Percentiles rank a stretch among this genome's conserved stretches.
Conservation (phyloP, 345 rosid species). For the Moricandia moricandioides region DNA sequence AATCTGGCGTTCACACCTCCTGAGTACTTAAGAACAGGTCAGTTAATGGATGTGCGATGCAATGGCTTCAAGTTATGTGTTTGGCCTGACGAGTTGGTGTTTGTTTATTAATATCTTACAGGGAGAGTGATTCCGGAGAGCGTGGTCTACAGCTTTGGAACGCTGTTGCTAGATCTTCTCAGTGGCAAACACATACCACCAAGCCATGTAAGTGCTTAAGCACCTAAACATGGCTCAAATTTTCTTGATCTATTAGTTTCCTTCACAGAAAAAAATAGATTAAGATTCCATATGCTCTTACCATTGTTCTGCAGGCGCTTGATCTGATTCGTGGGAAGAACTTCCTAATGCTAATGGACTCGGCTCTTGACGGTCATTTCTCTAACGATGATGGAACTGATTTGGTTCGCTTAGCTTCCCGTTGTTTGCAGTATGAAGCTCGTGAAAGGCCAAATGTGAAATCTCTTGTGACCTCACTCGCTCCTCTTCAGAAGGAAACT, state of each 20-base stretch:
- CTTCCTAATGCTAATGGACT: conserved; percentile 78
- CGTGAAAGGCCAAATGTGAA: conserved; percentile 89
- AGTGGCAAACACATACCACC: conserved; percentile 96
- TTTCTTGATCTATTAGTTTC: conserved; percentile 5
- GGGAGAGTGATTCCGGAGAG: conserved; percentile 86
- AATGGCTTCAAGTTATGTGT: conserved; percentile 15
- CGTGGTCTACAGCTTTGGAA: conserved; percentile 84
- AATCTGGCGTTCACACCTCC: conserved; percentile 93
- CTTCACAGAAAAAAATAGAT: too few species aligned
- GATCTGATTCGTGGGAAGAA: conserved; percentile 81
- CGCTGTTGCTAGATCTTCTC: conserved; percentile 78
- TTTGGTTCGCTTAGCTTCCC: conserved; percentile 71
- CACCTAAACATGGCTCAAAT: conserved; percentile 7
- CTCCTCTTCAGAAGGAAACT: conserved; percentile 72
- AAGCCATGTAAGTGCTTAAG: conserved; percentile 60
- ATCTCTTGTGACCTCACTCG: conserved; percentile 66
- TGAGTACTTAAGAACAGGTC: conserved; percentile 83
- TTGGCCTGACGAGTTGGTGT: neutral
- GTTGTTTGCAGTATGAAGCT: conserved; percentile 82
- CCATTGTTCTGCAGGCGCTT: conserved; percentile 54
- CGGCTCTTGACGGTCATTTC: conserved; percentile 74
- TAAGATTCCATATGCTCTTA: too few species aligned
- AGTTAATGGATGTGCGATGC: conserved; percentile 17
- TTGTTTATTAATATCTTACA: conserved; percentile 33
- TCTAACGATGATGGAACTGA: conserved; percentile 93